Evolutionary conservation across 1,139 yeast species (phyloP), one percentile per base, ranked within the genome.

Genomic region (Zygoascus meyerae): DNA sequence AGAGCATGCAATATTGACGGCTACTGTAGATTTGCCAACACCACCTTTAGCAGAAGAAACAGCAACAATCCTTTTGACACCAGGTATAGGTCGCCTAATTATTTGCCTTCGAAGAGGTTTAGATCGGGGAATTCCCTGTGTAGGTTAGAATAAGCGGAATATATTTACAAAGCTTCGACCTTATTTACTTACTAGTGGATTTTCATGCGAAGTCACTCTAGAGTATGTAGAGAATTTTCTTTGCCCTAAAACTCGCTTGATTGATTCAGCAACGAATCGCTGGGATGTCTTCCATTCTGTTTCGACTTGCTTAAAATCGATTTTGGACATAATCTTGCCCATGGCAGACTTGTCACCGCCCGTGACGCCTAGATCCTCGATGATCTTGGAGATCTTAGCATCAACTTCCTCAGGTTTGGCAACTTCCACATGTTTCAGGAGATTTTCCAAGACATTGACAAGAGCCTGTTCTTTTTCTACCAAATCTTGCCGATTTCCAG

Each of bases 31-130:
- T 66, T 73, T 79, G 44, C 78, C 89, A 40, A 83, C 92, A 0
- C 92, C 92, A 0, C 92, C 92, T 59, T 83, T 83, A 0, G 86
- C 92, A 0, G 95, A 84, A 0, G 94, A 77, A 0, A 86, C 92
- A 0, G 86, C 70, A 0, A 86, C 55, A 2, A 86, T 74, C 44
- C 75, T 78, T 10, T 71, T 66, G 1, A 85, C 94, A 12, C 78
- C 79, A 0, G 83, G 79, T 29, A 85, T 76, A 51, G 75, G 80
- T 49, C 70, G 74, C 3, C 80, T 66, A 0, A 86, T 84, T 2
- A 81, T 61, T 5, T 55, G 53, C 29, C 52, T 49, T 4, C 52
- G 48, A 26, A 52, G 50, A 11, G 62, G 60, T 8, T 50, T 50
- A n/a, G 51, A 51, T 65, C 63, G 71, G 2, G 86, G 87, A 28